These are phyloP conservation scores for Arthrobotrys conoides DNA, from an alignment of 2,329 filamentous ascomycete genomes.

Conservation along the genomic window DNA sequence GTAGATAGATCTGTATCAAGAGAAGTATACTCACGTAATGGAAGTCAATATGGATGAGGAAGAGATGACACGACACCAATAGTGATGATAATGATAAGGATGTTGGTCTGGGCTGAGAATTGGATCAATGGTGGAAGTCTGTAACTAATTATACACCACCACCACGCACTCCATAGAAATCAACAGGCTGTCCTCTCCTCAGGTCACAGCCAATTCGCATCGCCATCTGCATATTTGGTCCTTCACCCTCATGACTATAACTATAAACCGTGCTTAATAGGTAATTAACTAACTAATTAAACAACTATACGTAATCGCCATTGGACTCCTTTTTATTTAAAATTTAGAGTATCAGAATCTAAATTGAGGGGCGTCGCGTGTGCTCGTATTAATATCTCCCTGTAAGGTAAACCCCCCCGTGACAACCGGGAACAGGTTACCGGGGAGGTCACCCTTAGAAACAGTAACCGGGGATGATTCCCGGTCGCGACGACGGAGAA, in stretches of 20 bases:
- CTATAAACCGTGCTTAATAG: no score
- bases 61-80: conserved; percentile 3
- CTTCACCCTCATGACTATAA: background rate
- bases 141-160: conserved; percentile 9
- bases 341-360: background rate
- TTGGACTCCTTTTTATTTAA: background rate
- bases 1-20: no score
- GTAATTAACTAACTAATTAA: background rate
- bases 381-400: background rate
- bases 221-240: background rate
- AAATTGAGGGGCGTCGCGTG: conserved; percentile 7
- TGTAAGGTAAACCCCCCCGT: no score
- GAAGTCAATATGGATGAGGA: background rate
- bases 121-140: background rate
- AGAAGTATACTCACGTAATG: background rate
- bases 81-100: background rate
- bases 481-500: conserved; percentile 37
- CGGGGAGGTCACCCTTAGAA: background rate
- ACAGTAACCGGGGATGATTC: background rate
- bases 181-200: conserved; percentile 53
- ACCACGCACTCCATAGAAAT: background rate
- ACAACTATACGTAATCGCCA: background rate
- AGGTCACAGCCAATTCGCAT: conserved; percentile 6
- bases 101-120: conserved; percentile 1
- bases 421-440: background rate